Percentiles rank a stretch among this genome's conserved stretches.
Conservation (phyloP, 176 grass and related monocot genomes). For the Phragmites australis region DNA sequence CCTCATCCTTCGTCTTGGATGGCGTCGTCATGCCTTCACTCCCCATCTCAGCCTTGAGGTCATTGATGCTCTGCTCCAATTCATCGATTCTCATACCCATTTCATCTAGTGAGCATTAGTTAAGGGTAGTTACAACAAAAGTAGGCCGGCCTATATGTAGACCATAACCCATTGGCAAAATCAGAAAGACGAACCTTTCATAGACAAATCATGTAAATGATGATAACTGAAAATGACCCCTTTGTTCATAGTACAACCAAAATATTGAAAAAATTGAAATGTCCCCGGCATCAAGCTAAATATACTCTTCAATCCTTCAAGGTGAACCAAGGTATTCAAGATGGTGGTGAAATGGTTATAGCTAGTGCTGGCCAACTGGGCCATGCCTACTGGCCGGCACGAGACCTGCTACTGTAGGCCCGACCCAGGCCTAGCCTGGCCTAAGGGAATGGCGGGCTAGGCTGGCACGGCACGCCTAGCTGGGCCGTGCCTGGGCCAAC, state of each 20-base stretch:
- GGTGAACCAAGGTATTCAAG: not conserved
- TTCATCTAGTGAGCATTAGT: slow-evolving; percentile 72
- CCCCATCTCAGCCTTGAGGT: slow-evolving; percentile 67
- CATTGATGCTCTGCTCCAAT: slow-evolving; percentile 75
- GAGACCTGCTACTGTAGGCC: too few species aligned
- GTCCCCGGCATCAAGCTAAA: not conserved
- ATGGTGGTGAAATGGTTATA: not conserved
- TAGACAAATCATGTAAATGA: not conserved
- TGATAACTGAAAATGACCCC: not conserved
- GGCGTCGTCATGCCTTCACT: slow-evolving; percentile 41
- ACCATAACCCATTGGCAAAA: not conserved
- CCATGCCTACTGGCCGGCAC: too few species aligned
- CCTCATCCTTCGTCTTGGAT: slow-evolving; percentile 45
- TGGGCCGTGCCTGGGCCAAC: too few species aligned
- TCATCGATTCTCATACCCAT: slow-evolving; percentile 76
- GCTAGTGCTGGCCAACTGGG: too few species aligned
- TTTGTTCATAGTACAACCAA: not conserved
- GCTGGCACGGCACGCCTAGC: too few species aligned
- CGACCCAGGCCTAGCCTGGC: too few species aligned
- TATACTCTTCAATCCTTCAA: not conserved
- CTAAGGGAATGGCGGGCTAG: too few species aligned
- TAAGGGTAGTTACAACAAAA: slow-evolving; percentile 37
- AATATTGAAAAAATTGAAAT: not conserved
- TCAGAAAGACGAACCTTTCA: not conserved
- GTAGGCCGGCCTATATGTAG: not conserved